Base-by-base conservation (phyloP, 1,284 basidiomycete species). In the Papiliotrema flavescens region DNA sequence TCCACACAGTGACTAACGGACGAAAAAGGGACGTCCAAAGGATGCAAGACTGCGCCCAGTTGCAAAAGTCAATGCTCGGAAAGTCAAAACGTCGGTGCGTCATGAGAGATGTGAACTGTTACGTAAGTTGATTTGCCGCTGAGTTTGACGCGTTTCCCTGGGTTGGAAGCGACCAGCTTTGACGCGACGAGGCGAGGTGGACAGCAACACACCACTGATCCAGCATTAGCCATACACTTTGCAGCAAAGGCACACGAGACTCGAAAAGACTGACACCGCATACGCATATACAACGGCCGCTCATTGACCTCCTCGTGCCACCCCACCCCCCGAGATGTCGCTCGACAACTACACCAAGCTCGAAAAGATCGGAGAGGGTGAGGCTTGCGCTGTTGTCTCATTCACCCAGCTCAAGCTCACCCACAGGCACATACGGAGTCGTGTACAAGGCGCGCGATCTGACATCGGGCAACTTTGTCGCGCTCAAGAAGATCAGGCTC, bases 401-500 rank as follows among this genome's bases (percentile, higher is more conserved):
- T 14, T 4, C 26, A 34, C 34, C 19, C 23, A 37, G 24, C 51
- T 35, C 24, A 28, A 40, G 13, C 41, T 35, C 17, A 20, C 23
- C 20, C 17, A 24, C 64, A 98, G 95, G 95, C 67, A 98, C 96
- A 45, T 98, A 98, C 67, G 96, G 96, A 61, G 95, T 98, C 53
- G 95, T 98, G 19, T 98, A 98, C 83, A 93, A 93, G 76, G 90
- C 90, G 41, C 83, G 84, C 63, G 90, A 94, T 69, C 77, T 85
- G 62, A 82, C 78, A 45, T 88, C 83, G 7, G 87, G 88, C 71
- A 78, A 84, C 68, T 87, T 90, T 67, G 94, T 94, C 54, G 93
- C 93, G 46, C 81, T 94, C 70, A 99, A 99, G 84, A 98, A 98
- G 82, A 98, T 98, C 71, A 82, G 95, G 46, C 84, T 98, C 32